Evolutionary conservation across 345 rosid species (phyloP).

Genomic region (Anastatica hierochuntica): DNA sequence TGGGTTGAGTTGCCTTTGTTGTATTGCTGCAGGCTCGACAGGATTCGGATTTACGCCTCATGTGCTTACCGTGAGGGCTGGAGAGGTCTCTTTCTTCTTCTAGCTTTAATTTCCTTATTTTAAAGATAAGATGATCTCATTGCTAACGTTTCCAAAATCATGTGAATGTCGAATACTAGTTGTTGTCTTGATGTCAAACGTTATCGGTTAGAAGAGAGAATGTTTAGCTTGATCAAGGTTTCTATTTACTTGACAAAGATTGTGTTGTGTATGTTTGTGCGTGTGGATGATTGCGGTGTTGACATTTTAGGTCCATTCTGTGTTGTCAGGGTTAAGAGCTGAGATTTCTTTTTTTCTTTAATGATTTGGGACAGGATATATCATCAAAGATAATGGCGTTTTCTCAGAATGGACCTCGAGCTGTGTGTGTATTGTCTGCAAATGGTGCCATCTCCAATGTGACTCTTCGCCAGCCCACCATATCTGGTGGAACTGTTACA

Average conservation of each 20-base stretch:
- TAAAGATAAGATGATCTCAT: not conserved
- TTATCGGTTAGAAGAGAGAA: not conserved
- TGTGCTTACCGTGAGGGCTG: slow-evolving; percentile 49
- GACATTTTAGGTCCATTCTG: not conserved
- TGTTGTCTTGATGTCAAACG: not conserved
- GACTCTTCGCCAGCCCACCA: slow-evolving; percentile 56
- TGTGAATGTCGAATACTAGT: not conserved
- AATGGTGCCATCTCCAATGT: slow-evolving; percentile 78
- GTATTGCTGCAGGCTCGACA: slow-evolving; percentile 30
- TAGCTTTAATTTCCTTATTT: not conserved
- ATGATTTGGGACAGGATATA: slow-evolving; percentile 42
- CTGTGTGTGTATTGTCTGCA: slow-evolving; percentile 77
- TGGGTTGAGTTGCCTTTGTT: not conserved
- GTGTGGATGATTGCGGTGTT: not conserved
- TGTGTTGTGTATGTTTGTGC: not conserved
- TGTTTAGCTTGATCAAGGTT: not conserved
- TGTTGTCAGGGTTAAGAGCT: not conserved
- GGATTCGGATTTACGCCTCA: slow-evolving; percentile 78
- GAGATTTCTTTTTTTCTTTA: not conserved
- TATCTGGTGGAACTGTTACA: slow-evolving; percentile 63
- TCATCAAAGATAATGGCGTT: slow-evolving; percentile 62
- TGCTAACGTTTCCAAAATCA: not conserved
- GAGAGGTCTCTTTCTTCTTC: slow-evolving; percentile 43
- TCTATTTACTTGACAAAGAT: not conserved
- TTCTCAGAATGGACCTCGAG: slow-evolving; percentile 70